Evolutionary conservation across 768 basidiomycete genomes (phyloP).

Genomic region (Naganishia friedmannii): DNA sequence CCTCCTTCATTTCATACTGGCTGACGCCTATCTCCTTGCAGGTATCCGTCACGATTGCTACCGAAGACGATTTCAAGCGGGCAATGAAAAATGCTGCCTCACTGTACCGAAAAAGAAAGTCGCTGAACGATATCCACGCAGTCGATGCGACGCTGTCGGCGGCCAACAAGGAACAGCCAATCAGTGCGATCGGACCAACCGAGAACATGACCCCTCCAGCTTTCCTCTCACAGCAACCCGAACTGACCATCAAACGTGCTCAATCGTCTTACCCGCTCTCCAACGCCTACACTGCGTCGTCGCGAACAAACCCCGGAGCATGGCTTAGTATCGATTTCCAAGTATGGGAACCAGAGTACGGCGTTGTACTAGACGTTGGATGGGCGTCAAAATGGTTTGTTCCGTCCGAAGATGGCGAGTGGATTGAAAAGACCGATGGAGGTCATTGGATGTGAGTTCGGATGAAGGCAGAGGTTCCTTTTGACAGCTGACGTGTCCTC

Average conservation of each 20-base stretch:
- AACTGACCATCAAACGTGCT: not conserved
- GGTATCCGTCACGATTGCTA: not conserved
- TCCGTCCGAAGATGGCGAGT: not conserved
- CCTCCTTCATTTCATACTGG: too few species aligned
- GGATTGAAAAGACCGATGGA: slow-evolving; percentile 39
- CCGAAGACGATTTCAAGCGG: slow-evolving; percentile 13
- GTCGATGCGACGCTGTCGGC: too few species aligned
- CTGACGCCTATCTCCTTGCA: not conserved
- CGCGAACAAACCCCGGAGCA: slow-evolving; percentile 33
- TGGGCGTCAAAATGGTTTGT: slow-evolving; percentile 46
- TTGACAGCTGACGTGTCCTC: too few species aligned
- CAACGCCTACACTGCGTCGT: not conserved
- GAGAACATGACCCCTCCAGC: not conserved
- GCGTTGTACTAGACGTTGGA: slow-evolving; percentile 42
- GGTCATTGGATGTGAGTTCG: slow-evolving; percentile 47
- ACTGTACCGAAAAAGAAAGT: slow-evolving; percentile 12
- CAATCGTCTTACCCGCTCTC: not conserved
- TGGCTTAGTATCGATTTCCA: slow-evolving; percentile 43
- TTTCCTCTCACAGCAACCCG: not conserved
- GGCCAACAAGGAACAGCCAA: not conserved
- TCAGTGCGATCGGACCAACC: not conserved
- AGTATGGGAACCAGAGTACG: slow-evolving; percentile 43
- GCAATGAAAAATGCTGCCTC: slow-evolving; percentile 21
- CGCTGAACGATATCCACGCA: not conserved
- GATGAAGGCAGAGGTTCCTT: too few species aligned